Evolutionary conservation across 192 early-diverging fungal species (phyloP), one percentile per base, ranked within the genome.

Genomic region (Pecoramyces ruminantium): DNA sequence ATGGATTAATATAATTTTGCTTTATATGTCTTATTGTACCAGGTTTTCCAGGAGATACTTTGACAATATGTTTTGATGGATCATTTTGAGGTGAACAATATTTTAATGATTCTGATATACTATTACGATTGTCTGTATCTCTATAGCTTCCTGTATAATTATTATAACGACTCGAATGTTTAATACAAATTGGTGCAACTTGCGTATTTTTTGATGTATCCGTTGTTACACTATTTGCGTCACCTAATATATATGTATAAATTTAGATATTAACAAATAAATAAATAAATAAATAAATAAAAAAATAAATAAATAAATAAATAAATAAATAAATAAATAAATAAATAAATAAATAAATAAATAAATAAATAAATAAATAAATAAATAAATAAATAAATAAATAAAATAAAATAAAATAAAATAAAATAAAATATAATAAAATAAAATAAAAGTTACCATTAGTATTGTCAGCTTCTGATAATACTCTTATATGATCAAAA

Each of bases 1-100:
- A 93, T 12, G 95, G 94, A 79, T 95, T 95, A 82, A 85, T 83
- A 28, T 83, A 30, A 39, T 82, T 80, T 21, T 28, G 81, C 15
- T 79, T 79, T 12, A 67, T 67, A 67, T 67, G 51, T 11, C 51
- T 67, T 25, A 67, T 67, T 4, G 51, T 67, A n/a, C 51, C 51
- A 5, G 51, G 51, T 67, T 67, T 67, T 67, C 51, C 51, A 11
- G 51, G 51, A 2, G 51, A 67, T n/a, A 67, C 21, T n/a, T 67
- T 67, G 9, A 67, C 51, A 11, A 67, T n/a, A 67, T 67, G 51
- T n/a, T 67, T 67, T 9, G 51, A 67, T 9, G 80, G 17, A 77
- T 78, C 38, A 83, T 51, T n/a, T 29, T 78, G 77, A 3, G 81
- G 18, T n/a, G 81, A 80, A 78, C 38, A 81, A 18, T n/a, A 30